Evolutionary conservation across 129 eudicot genomes (phyloP).

Genomic region (Flaveria ramosissima): DNA sequence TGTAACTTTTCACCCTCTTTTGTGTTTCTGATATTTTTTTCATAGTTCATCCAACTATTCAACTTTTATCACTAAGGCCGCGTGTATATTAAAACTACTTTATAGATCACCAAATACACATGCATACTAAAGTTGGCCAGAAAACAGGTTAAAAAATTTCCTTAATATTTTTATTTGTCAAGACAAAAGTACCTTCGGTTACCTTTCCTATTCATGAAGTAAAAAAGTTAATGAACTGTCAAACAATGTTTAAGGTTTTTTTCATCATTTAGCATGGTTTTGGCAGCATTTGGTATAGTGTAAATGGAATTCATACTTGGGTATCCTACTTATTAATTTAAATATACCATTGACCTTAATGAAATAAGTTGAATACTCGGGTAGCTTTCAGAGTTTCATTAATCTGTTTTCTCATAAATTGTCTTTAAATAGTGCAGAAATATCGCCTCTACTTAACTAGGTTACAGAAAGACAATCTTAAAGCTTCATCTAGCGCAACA

Average conservation of each 20-base stretch:
- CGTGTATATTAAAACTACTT: background rate
- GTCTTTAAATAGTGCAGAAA: constrained; percentile 66
- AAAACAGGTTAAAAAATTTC: no score
- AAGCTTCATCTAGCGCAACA: constrained; percentile 50
- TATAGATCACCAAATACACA: background rate
- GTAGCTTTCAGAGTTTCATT: background rate
- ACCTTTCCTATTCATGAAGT: background rate
- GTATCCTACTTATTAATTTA: background rate
- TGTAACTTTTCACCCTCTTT: background rate
- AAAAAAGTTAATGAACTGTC: background rate
- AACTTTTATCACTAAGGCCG: background rate
- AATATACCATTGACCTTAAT: constrained; percentile 2
- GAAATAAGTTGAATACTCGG: background rate
- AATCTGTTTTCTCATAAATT: constrained; percentile 32
- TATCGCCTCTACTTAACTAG: constrained; percentile 92
- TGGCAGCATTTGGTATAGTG: background rate
- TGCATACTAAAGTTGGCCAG: background rate
- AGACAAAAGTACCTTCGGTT: background rate
- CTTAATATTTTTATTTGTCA: no score
- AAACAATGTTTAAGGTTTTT: background rate
- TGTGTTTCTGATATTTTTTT: background rate
- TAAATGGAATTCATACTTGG: background rate
- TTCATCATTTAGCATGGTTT: constrained; percentile 2
- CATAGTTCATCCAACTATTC: background rate
- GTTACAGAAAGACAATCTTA: constrained; percentile 72